These are phyloP conservation scores for Calonectria multiphialidica DNA, from an alignment of 2,329 filamentous ascomycete species.

Conservation along the genomic window DNA sequence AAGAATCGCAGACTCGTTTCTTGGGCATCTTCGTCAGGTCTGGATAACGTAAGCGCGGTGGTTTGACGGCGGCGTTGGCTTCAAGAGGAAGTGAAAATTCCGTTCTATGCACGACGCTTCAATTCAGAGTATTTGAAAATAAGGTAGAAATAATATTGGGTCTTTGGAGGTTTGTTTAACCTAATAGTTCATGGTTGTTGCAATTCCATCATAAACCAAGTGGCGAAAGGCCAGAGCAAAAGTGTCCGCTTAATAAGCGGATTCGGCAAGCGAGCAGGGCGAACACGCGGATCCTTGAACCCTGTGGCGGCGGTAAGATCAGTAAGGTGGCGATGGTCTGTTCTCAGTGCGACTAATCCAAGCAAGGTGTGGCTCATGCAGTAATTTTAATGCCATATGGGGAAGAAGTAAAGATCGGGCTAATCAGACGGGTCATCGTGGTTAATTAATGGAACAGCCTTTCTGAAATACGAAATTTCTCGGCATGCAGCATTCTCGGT, in stretches of 20 bases:
- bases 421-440: background rate
- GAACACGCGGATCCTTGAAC: background rate
- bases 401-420: background rate
- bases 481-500: too few species aligned
- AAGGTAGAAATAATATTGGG: too few species aligned
- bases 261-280: background rate
- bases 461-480: background rate
- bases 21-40: background rate
- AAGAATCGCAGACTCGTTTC: background rate
- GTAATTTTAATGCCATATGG: background rate
- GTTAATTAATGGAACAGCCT: background rate
- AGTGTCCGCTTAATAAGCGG: background rate
- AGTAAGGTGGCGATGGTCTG: too few species aligned
- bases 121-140: too few species aligned
- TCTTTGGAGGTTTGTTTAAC: too few species aligned
- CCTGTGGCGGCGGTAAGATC: background rate
- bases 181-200: too few species aligned
- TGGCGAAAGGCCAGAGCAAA: background rate
- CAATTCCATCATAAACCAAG: too few species aligned
- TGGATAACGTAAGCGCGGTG: too few species aligned
- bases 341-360: background rate
- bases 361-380: background rate
- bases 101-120: too few species aligned
- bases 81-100: too few species aligned
- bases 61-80: too few species aligned